These are phyloP conservation scores for Salix caprea DNA, from an alignment of 345 rosid genomes.

Conservation along the genomic window DNA sequence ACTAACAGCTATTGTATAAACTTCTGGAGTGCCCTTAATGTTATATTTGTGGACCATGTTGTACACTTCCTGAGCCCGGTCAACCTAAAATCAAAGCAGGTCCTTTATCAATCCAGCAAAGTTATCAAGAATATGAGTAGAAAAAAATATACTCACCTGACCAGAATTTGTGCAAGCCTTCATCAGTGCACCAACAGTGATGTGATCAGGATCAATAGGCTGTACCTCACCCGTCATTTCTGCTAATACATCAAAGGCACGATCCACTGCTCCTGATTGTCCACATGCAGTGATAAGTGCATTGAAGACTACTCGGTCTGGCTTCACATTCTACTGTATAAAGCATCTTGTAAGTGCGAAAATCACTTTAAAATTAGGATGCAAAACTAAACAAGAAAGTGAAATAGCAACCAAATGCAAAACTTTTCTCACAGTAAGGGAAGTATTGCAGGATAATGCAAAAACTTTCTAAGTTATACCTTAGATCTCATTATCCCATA, in stretches of 20 bases:
- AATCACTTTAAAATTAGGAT: slow-evolving; percentile 23
- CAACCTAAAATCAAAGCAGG: slow-evolving; percentile 50
- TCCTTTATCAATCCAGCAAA: background rate
- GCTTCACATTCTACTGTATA: slow-evolving; percentile 95
- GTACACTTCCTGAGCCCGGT: slow-evolving; percentile 75
- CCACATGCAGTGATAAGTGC: slow-evolving; percentile 98
- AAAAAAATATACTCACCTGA: slow-evolving; percentile 46
- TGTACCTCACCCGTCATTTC: slow-evolving; percentile 82
- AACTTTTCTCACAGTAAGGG: background rate
- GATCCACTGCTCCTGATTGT: slow-evolving; percentile 91
- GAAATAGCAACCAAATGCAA: slow-evolving; percentile 8
- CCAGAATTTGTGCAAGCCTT: slow-evolving; percentile 86
- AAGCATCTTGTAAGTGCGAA: slow-evolving; percentile 43
- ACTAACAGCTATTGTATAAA: slow-evolving; percentile 78
- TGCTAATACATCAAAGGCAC: slow-evolving; percentile 95
- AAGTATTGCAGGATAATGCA: background rate
- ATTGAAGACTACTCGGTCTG: slow-evolving; percentile 97
- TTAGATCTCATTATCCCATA: slow-evolving; percentile 96
- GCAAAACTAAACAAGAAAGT: slow-evolving; percentile 9
- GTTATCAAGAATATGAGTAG: background rate
- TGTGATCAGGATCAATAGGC: slow-evolving; percentile 93
- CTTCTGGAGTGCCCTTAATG: slow-evolving; percentile 90
- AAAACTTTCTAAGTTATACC: slow-evolving; percentile 33
- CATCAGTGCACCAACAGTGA: slow-evolving; percentile 83
- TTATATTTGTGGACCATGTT: slow-evolving; percentile 61